These are phyloP conservation scores for Alternaria alternata DNA, from an alignment of 2,329 filamentous ascomycete genomes.

Conservation along the genomic window DNA sequence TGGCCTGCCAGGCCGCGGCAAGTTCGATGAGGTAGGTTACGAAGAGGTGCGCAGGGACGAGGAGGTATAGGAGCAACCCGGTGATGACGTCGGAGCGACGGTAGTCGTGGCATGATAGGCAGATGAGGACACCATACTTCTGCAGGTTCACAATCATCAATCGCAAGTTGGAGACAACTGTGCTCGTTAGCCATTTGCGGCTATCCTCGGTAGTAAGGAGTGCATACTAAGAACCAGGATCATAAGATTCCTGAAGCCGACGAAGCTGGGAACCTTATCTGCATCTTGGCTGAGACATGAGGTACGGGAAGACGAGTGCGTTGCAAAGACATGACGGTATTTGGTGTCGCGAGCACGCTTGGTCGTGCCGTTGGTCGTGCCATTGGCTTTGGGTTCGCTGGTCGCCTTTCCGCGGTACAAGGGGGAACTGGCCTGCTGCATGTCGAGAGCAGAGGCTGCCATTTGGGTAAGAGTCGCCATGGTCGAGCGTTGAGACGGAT, in stretches of 20 bases:
- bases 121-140: conserved; percentile 97
- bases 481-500: conserved; percentile 3
- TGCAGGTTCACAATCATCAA: conserved; percentile 97
- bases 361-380: conserved; percentile 27
- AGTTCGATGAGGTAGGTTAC: conserved; percentile 90
- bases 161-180: conserved; percentile 90
- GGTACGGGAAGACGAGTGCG: conserved; percentile 75
- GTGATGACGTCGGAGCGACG: conserved; percentile 77
- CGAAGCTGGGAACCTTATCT: conserved; percentile 76
- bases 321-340: conserved; percentile 90
- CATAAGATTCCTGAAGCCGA: conserved; percentile 96
- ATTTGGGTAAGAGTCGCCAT: conserved; percentile 46
- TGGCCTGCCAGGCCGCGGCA: conserved; percentile 80
- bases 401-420: conserved; percentile 35
- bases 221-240: conserved; percentile 82
- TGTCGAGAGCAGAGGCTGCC: conserved; percentile 35
- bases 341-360: conserved; percentile 58
- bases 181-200: conserved; percentile 31
- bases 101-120: conserved; percentile 88
- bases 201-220: conserved; percentile 10
- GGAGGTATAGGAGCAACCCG: conserved; percentile 79
- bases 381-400: conserved; percentile 22
- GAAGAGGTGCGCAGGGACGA: conserved; percentile 90
- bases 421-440: conserved; percentile 30
- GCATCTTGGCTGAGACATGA: conserved; percentile 90